phyloP scores from a whole-genome alignment of 2,329 filamentous ascomycete species.

The Xylaria multiplex region DNA sequence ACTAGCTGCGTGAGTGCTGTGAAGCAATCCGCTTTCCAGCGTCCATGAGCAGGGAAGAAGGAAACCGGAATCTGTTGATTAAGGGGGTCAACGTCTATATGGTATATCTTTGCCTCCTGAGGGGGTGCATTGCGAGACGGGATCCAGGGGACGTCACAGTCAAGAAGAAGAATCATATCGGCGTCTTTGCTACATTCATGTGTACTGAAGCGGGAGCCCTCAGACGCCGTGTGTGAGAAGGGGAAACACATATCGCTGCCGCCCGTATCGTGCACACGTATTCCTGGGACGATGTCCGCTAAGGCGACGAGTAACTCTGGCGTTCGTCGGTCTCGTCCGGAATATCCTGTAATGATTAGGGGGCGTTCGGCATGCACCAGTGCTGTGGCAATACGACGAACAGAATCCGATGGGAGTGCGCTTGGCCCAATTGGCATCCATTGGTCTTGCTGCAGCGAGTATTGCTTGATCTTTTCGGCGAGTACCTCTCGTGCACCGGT shows the following conservation, averaged over 20 bases:
- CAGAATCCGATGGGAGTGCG: constrained; percentile 51
- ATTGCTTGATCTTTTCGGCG: constrained; percentile 66
- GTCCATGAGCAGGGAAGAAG: constrained; percentile 63
- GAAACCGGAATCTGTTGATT: constrained; percentile 71
- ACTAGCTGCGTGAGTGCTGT: constrained; percentile 53
- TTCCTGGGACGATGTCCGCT: constrained; percentile 57
- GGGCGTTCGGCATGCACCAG: constrained; percentile 59
- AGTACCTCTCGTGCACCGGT: constrained; percentile 74
- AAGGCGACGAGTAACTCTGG: constrained; percentile 57
- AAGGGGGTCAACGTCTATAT: constrained; percentile 73
- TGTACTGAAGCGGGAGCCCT: constrained; percentile 66
- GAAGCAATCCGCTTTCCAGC: constrained; percentile 62
- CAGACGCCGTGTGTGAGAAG: constrained; percentile 50
- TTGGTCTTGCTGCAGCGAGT: constrained; percentile 40
- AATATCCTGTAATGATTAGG: constrained; percentile 61
- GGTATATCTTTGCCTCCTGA: constrained; percentile 66
- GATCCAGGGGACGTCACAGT: constrained; percentile 78
- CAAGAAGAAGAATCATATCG: constrained; percentile 72
- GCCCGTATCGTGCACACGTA: constrained; percentile 63
- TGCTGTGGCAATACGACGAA: constrained; percentile 55
- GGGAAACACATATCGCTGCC: constrained; percentile 60
- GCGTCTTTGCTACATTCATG: constrained; percentile 69
- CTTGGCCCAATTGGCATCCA: constrained; percentile 43
- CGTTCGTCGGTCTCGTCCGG: constrained; percentile 56
- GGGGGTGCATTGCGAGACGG: constrained; percentile 69